phyloP scores from a whole-genome alignment of 495 filamentous ascomycete species.

The Penicillium canescens region DNA sequence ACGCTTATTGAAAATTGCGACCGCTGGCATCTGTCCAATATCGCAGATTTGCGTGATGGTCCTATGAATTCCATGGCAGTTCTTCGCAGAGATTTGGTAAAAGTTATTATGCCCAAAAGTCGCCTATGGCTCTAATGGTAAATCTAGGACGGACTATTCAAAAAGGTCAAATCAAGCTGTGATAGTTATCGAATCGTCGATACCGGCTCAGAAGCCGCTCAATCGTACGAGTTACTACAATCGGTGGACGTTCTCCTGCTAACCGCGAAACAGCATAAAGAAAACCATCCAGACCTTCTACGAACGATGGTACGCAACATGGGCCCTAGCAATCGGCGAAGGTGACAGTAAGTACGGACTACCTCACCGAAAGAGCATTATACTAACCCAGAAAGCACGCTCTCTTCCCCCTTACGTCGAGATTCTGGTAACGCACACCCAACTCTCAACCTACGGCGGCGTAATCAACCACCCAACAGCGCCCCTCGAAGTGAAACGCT shows the following conservation, averaged over 20 bases:
- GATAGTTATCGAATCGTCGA: conserved; percentile 54
- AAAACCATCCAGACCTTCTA: conserved; percentile 63
- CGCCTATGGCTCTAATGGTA: background rate
- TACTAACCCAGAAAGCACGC: conserved; percentile 40
- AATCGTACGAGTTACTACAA: conserved; percentile 42
- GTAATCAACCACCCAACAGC: conserved; percentile 76
- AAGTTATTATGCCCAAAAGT: conserved; percentile 9
- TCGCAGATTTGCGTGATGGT: conserved; percentile 67
- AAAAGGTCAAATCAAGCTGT: conserved; percentile 60
- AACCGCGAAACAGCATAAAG: conserved; percentile 48
- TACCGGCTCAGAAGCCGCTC: conserved; percentile 55
- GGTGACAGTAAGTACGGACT: conserved; percentile 44
- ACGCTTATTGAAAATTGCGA: conserved; percentile 66
- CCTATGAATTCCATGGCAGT: conserved; percentile 69
- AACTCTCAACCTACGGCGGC: conserved; percentile 68
- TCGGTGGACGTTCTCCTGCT: background rate
- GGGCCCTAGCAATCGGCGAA: conserved; percentile 59
- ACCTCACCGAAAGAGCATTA: background rate
- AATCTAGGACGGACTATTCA: conserved; percentile 58
- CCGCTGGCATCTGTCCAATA: conserved; percentile 61
- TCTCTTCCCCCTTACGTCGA: conserved; percentile 72
- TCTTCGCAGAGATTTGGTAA: conserved; percentile 64
- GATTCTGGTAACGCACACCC: conserved; percentile 71
- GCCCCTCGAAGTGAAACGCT: conserved; percentile 65
- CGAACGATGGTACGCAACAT: conserved; percentile 60